These are phyloP conservation scores for Rhodotorula taiwanensis DNA, from an alignment of 768 basidiomycete genomes.

Conservation along the genomic window DNA sequence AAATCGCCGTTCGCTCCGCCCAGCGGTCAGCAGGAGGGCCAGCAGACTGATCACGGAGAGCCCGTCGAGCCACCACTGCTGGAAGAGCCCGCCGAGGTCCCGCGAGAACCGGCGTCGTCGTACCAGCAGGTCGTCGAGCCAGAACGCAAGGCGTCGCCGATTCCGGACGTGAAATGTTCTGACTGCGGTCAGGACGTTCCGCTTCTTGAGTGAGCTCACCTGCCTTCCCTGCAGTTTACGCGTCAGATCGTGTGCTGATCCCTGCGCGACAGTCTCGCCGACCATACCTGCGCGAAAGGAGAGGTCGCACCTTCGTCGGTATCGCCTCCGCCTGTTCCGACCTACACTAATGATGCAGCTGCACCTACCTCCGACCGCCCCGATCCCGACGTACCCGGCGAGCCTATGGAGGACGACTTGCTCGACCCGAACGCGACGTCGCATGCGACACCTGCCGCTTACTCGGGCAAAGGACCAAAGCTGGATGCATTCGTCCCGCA, in stretches of 20 bases:
- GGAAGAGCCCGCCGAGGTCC: too few relatives aligned
- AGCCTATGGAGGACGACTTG: not conserved
- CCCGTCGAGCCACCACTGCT: too few relatives aligned
- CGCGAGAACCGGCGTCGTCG: not conserved
- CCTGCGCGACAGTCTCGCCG: conserved; percentile 14
- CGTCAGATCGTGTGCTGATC: too few relatives aligned
- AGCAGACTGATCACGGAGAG: too few relatives aligned
- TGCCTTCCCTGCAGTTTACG: too few relatives aligned
- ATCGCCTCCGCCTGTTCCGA: not conserved
- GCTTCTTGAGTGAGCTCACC: conserved; percentile 17
- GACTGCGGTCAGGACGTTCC: conserved; percentile 19
- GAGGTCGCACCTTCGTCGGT: not conserved
- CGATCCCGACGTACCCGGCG: not conserved
- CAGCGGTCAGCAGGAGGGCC: too few relatives aligned
- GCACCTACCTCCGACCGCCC: not conserved
- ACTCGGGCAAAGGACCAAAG: not conserved
- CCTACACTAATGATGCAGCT: not conserved
- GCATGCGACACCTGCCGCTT: too few relatives aligned
- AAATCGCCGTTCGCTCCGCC: too few relatives aligned
- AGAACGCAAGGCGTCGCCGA: not conserved
- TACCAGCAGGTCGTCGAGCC: not conserved
- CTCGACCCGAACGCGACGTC: not conserved
- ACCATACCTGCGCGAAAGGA: conserved; percentile 13
- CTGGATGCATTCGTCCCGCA: conserved; percentile 24
- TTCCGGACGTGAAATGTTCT: conserved; percentile 25